A percentile compares a stretch with the other conserved stretches of the same genome.
These are phyloP conservation scores for Sclerotinia minor DNA, from an alignment of 2,329 filamentous ascomycete genomes.

Conservation along the genomic window DNA sequence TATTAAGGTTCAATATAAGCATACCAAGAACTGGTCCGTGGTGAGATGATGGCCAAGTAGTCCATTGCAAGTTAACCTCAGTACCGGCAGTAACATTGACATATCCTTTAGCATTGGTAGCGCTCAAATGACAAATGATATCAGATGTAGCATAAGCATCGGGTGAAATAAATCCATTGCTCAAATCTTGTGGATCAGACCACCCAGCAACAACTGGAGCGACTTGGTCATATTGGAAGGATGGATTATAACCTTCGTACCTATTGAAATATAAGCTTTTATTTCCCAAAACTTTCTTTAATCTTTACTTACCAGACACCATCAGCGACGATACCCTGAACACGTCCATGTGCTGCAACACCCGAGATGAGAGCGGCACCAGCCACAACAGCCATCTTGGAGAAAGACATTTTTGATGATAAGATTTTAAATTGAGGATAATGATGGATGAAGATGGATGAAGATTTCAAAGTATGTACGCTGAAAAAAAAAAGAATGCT, in stretches of 20 bases:
- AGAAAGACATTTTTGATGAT: slow-evolving; percentile 24
- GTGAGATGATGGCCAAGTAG: slow-evolving; percentile 52
- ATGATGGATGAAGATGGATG: not conserved
- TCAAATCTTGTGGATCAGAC: slow-evolving; percentile 49
- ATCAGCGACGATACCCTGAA: slow-evolving; percentile 15
- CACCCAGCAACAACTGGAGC: slow-evolving; percentile 54
- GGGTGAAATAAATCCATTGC: slow-evolving; percentile 54
- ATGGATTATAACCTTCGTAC: slow-evolving; percentile 22
- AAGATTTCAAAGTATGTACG: not conserved
- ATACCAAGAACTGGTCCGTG: slow-evolving; percentile 40
- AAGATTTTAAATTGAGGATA: not conserved
- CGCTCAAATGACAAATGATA: slow-evolving; percentile 53
- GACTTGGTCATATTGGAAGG: slow-evolving; percentile 11
- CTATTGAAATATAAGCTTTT: slow-evolving; percentile 7
- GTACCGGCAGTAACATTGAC: slow-evolving; percentile 49
- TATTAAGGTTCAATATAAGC: not conserved
- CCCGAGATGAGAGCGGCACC: slow-evolving; percentile 20
- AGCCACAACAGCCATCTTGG: slow-evolving; percentile 21
- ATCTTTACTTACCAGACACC: slow-evolving; percentile 20
- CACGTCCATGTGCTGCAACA: slow-evolving; percentile 20
- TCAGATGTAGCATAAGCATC: slow-evolving; percentile 46
- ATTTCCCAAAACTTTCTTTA: not conserved
- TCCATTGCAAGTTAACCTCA: slow-evolving; percentile 51
- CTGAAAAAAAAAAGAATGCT: slow-evolving; percentile 11
- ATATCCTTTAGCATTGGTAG: slow-evolving; percentile 45